phyloP scores from a whole-genome alignment of 2,329 filamentous ascomycete species.

The Hypocrella siamensis region DNA sequence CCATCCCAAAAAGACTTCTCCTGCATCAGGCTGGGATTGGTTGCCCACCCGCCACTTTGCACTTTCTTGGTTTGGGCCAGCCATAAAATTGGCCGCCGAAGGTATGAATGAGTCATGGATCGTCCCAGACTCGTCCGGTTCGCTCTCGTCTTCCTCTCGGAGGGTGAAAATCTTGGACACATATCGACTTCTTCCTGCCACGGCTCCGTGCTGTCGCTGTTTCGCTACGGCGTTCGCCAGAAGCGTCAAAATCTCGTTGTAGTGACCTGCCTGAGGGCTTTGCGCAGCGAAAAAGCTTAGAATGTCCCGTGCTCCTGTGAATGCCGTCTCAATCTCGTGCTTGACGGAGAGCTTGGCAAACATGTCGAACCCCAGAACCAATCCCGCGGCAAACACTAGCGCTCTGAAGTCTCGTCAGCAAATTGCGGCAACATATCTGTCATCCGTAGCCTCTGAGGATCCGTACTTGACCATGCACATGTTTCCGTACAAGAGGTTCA shows the following conservation, averaged over 20 bases:
- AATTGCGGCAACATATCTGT: too few relatives aligned
- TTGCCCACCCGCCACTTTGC: too few relatives aligned
- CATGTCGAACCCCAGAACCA: constrained; percentile 40
- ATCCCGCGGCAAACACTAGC: constrained; percentile 38
- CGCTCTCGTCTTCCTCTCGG: neutral
- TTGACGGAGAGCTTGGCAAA: constrained; percentile 32
- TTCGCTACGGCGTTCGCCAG: constrained; percentile 28
- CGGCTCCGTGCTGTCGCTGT: constrained; percentile 14
- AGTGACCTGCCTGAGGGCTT: constrained; percentile 40
- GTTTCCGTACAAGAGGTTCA: constrained; percentile 30
- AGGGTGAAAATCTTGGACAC: constrained; percentile 12
- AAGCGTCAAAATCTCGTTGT: constrained; percentile 35
- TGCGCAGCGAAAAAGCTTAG: constrained; percentile 29
- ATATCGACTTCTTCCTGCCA: constrained; percentile 11
- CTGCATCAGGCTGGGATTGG: too few relatives aligned
- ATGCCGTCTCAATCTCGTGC: constrained; percentile 29
- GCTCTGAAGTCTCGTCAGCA: constrained; percentile 18
- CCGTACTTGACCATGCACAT: constrained; percentile 44
- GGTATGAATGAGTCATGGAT: too few relatives aligned
- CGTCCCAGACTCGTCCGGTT: too few relatives aligned
- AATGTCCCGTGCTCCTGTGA: constrained; percentile 31
- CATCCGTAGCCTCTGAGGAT: neutral
- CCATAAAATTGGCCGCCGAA: too few relatives aligned
- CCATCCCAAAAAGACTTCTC: too few relatives aligned
- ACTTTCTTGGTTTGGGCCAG: too few relatives aligned